These are phyloP conservation scores for Termitomyces sp. DNA, from an alignment of 768 basidiomycete species.

Conservation along the genomic window DNA sequence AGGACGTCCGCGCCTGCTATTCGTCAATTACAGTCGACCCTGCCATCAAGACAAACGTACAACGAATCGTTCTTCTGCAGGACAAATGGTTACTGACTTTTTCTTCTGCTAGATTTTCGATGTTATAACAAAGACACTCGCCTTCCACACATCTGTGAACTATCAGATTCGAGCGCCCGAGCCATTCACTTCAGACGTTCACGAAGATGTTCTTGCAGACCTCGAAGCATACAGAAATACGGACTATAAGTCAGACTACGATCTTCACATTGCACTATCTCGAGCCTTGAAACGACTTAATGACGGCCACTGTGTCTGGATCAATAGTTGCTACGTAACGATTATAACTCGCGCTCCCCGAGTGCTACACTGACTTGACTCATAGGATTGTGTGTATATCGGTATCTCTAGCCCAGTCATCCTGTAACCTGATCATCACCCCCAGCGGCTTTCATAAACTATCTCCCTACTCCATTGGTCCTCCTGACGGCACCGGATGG, in stretches of 20 bases:
- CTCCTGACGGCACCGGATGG: constrained; percentile 45
- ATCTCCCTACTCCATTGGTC: constrained; percentile 48
- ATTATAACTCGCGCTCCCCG: not conserved
- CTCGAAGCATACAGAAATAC: constrained; percentile 44
- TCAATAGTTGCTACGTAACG: constrained; percentile 57
- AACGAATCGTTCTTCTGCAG: constrained; percentile 13
- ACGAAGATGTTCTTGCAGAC: constrained; percentile 53
- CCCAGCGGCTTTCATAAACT: constrained; percentile 43
- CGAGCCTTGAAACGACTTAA: constrained; percentile 52
- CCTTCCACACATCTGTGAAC: constrained; percentile 63
- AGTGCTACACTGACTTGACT: not conserved
- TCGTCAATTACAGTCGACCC: constrained; percentile 47
- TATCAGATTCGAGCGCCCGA: constrained; percentile 55
- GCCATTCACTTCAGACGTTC: constrained; percentile 54
- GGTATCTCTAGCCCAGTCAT: not conserved
- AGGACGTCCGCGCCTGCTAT: constrained; percentile 51
- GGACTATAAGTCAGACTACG: constrained; percentile 49
- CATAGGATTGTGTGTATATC: constrained; percentile 21
- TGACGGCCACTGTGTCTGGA: constrained; percentile 58
- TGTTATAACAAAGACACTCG: constrained; percentile 54
- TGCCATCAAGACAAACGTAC: constrained; percentile 49
- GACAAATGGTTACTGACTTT: not conserved
- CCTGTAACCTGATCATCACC: not conserved
- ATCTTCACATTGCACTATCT: constrained; percentile 55
- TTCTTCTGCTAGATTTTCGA: constrained; percentile 44